Evolutionary conservation across 129 eudicot species (phyloP).

Genomic region (Flaveria trinervia): DNA sequence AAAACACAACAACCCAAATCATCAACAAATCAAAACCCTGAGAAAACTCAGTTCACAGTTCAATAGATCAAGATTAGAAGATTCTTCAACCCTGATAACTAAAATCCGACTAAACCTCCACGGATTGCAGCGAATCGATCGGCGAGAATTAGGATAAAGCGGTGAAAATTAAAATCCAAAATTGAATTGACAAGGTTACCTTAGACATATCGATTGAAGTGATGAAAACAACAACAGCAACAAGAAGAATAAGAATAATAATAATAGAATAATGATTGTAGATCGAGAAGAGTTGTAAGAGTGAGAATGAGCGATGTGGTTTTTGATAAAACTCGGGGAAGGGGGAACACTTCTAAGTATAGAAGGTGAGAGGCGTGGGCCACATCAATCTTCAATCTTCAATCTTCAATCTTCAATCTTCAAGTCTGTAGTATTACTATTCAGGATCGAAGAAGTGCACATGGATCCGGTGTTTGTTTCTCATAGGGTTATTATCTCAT

Average conservation of each 20-base stretch:
- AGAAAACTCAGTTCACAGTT: background rate
- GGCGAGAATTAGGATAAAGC: background rate
- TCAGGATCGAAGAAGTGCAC: too few species aligned
- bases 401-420: slow-evolving; percentile 14
- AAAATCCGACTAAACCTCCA: background rate
- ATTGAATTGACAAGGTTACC: slow-evolving; percentile 30
- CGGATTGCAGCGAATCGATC: slow-evolving; percentile 11
- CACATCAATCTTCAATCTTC: slow-evolving; percentile 24
- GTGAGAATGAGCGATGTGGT: slow-evolving; percentile 9
- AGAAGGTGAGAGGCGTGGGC: slow-evolving; percentile 44
- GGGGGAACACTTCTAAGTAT: background rate
- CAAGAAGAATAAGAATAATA: background rate
- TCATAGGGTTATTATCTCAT: background rate
- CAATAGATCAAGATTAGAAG: background rate
- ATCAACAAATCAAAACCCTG: slow-evolving; percentile 22
- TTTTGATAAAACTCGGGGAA: slow-evolving; percentile 27
- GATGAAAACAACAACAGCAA: background rate
- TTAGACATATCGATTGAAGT: slow-evolving; percentile 44
- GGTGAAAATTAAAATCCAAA: background rate
- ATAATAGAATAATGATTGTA: slow-evolving; percentile 5
- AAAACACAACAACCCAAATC: slow-evolving; percentile 22
- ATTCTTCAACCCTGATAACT: slow-evolving; percentile 10
- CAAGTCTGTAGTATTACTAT: too few species aligned
- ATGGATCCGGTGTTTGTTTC: too few species aligned
- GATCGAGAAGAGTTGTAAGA: background rate